phyloP scores from a whole-genome alignment of 2,329 filamentous ascomycete species.

The Bipolaris sorokiniana region DNA sequence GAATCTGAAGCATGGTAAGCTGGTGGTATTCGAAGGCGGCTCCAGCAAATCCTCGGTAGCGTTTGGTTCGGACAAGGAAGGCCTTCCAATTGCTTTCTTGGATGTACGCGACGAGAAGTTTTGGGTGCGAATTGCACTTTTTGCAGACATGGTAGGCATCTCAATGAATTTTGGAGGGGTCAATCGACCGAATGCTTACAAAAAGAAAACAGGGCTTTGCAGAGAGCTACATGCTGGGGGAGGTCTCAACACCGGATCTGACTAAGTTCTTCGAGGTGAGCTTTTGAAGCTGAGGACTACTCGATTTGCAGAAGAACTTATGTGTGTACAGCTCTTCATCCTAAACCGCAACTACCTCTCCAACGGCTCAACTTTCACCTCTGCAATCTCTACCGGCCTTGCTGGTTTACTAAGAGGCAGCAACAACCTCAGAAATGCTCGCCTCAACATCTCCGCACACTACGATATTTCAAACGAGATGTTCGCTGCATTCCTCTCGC shows the following conservation, averaged over 20 bases:
- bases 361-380: slow-evolving; percentile 68
- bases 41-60: slow-evolving; percentile 52
- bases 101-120: slow-evolving; percentile 70
- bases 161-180: not conserved
- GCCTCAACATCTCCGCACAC: slow-evolving; percentile 71
- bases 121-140: slow-evolving; percentile 72
- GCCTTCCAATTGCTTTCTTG: slow-evolving; percentile 59
- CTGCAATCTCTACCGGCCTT: slow-evolving; percentile 63
- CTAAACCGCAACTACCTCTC: slow-evolving; percentile 68
- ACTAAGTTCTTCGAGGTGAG: slow-evolving; percentile 70
- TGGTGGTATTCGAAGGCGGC: slow-evolving; percentile 54
- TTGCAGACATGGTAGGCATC: slow-evolving; percentile 69
- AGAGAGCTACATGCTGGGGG: slow-evolving; percentile 74
- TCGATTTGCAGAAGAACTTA: slow-evolving; percentile 21
- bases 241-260: slow-evolving; percentile 70
- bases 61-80: slow-evolving; percentile 50
- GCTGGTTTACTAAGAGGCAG: slow-evolving; percentile 59
- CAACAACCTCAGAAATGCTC: slow-evolving; percentile 58
- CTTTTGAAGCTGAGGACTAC: not conserved
- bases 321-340: slow-evolving; percentile 66
- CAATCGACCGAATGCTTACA: not conserved
- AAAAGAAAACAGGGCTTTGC: slow-evolving; percentile 63
- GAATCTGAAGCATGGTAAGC: slow-evolving; percentile 54
- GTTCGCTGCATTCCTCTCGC: slow-evolving; percentile 74
- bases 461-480: slow-evolving; percentile 80